Conservation (phyloP, 306 rosid species). For the Betula pendula region DNA sequence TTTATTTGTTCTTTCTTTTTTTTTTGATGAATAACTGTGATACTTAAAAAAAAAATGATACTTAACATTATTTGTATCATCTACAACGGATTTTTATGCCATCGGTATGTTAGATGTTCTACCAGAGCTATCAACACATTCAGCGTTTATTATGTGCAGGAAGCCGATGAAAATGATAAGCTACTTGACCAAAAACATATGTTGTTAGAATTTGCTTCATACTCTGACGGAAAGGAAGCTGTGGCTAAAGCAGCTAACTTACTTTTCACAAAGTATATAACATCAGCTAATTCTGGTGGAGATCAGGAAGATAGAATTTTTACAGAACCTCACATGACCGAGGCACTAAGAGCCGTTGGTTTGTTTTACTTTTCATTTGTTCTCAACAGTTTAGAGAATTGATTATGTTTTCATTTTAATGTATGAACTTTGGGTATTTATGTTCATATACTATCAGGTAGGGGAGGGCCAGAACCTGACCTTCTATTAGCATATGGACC, state of each 20-base stretch:
- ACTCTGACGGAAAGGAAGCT: constrained; percentile 78
- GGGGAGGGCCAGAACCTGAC: constrained; percentile 78
- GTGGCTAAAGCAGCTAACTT: constrained; percentile 74
- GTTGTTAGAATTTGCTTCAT: constrained; percentile 66
- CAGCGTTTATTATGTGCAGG: constrained; percentile 47
- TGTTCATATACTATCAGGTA: constrained; percentile 46
- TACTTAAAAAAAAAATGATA: neutral
- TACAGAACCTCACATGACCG: constrained; percentile 58
- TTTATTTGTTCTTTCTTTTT: neutral
- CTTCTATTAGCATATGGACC: constrained; percentile 87
- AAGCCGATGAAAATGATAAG: constrained; percentile 39
- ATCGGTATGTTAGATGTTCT: neutral
- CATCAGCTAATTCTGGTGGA: constrained; percentile 39
- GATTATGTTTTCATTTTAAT: constrained; percentile 18
- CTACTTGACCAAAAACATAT: constrained; percentile 35
- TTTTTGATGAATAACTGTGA: neutral
- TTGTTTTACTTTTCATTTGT: constrained; percentile 35
- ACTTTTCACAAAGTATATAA: constrained; percentile 54
- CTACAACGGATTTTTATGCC: neutral
- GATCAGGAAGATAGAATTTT: constrained; percentile 38
- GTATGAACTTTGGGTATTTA: constrained; percentile 12
- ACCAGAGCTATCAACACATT: constrained; percentile 27
- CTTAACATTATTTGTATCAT: neutral
- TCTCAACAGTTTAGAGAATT: constrained; percentile 26
- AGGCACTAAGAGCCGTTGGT: constrained; percentile 77